These are phyloP conservation scores for Cetraspora pellucida DNA, from an alignment of 192 early-diverging fungal genomes.

Conservation along the genomic window DNA sequence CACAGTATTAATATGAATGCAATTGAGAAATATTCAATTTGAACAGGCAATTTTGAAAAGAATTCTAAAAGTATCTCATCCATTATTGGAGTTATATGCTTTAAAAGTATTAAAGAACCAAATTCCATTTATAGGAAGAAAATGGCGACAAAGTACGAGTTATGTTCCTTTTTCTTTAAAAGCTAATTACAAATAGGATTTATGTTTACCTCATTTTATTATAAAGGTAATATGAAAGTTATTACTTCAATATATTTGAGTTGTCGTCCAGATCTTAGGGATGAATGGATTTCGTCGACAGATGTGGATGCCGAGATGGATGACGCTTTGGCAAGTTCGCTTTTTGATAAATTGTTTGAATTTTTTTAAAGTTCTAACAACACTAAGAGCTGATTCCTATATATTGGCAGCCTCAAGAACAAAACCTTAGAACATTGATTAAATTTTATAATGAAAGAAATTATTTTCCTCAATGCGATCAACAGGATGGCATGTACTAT, in stretches of 20 bases:
- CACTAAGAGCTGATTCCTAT: not conserved
- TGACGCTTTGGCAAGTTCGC: slow-evolving; percentile 61
- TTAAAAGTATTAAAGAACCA: slow-evolving; percentile 83
- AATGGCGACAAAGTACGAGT: slow-evolving; percentile 69
- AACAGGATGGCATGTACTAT: slow-evolving; percentile 34
- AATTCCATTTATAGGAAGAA: slow-evolving; percentile 75
- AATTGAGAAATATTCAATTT: not conserved
- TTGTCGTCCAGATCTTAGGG: slow-evolving; percentile 61
- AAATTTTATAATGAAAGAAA: slow-evolving; percentile 62
- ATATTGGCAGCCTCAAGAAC: slow-evolving; percentile 61
- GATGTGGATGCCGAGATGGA: slow-evolving; percentile 73
- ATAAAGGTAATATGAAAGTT: slow-evolving; percentile 73
- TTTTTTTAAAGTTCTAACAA: no score
- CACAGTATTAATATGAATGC: not conserved
- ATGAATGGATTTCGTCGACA: slow-evolving; percentile 69
- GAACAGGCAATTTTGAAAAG: slow-evolving; percentile 71
- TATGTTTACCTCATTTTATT: no score
- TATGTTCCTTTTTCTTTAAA: not conserved
- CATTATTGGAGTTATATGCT: slow-evolving; percentile 67
- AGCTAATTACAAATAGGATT: not conserved
- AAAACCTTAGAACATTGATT: slow-evolving; percentile 62
- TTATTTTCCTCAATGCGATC: slow-evolving; percentile 39
- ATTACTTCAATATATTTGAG: slow-evolving; percentile 75
- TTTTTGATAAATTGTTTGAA: not conserved
- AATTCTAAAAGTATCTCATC: slow-evolving; percentile 71